A percentile compares a stretch with the other conserved stretches of the same genome.
Conservation (phyloP, 192 early-diverging fungal species). For the Rhizophagus clarus region DNA sequence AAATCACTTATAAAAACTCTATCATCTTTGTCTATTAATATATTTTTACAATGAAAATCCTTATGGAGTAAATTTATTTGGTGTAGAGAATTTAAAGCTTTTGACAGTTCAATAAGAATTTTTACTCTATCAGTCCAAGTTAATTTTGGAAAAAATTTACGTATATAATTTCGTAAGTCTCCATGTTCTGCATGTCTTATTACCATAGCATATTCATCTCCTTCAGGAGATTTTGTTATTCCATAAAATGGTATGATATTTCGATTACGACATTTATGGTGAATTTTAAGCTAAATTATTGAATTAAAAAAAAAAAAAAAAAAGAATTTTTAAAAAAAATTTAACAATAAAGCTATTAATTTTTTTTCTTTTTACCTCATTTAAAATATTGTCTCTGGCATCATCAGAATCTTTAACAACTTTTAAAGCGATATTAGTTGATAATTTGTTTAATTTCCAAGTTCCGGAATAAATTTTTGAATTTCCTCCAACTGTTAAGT, state of each 20-base stretch:
- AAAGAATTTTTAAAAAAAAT: too few species aligned
- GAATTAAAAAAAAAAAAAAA: too few species aligned
- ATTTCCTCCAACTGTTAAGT: neutral
- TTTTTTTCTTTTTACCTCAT: neutral
- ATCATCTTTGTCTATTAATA: neutral
- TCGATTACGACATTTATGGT: neutral
- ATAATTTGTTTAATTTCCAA: neutral
- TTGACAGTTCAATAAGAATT: neutral
- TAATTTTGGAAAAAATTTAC: neutral
- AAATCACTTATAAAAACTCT: constrained; percentile 35
- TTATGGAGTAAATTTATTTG: neutral
- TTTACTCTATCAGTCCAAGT: neutral
- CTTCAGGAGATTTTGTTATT: neutral
- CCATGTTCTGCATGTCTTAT: neutral
- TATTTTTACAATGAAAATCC: constrained; percentile 14
- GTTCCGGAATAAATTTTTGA: neutral
- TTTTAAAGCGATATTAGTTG: neutral
- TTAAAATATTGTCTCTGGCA: neutral
- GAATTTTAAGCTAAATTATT: neutral
- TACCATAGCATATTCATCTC: neutral
- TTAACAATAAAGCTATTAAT: too few species aligned
- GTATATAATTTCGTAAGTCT: neutral
- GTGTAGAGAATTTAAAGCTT: neutral
- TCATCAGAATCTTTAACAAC: neutral
- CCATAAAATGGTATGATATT: neutral